Percentiles rank a stretch among this genome's conserved stretches.
These are phyloP conservation scores for Melocanna baccifera DNA, from an alignment of 176 grass and related monocot species.

Conservation along the genomic window DNA sequence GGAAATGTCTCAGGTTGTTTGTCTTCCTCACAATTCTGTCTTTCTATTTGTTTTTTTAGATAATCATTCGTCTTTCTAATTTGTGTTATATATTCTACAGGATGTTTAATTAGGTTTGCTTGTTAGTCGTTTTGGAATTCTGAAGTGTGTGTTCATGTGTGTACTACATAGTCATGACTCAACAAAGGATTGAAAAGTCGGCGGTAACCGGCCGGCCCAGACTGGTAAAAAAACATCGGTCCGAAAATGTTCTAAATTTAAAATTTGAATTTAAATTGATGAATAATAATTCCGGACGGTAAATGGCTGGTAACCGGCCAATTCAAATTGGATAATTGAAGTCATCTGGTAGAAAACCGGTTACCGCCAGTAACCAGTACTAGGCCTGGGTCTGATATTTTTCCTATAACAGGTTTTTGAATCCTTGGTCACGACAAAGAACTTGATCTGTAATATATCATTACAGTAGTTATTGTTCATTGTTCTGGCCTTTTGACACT, in stretches of 20 bases:
- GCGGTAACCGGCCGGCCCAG: too few species aligned
- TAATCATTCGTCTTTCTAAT: neutral
- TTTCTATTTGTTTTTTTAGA: neutral
- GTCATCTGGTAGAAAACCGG: too few species aligned
- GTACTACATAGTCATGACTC: neutral
- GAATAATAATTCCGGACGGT: too few species aligned
- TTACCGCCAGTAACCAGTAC: too few species aligned
- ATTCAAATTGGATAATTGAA: too few species aligned
- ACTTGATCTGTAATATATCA: neutral
- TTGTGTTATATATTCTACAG: neutral
- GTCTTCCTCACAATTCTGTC: neutral
- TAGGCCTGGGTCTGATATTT: too few species aligned
- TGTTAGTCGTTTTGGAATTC: neutral
- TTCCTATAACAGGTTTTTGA: too few species aligned
- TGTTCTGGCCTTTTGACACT: neutral
- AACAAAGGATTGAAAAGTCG: too few species aligned
- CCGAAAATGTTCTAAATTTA: too few species aligned
- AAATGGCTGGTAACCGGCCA: too few species aligned
- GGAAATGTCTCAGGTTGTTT: slow-evolving; percentile 69
- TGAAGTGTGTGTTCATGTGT: neutral
- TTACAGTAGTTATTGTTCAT: neutral
- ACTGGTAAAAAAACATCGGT: too few species aligned
- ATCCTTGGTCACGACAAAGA: neutral
- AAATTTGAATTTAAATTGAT: too few species aligned
- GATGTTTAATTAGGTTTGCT: neutral